These are phyloP conservation scores for Magnaporthiopsis poae DNA, from an alignment of 2,329 filamentous ascomycete species.

Conservation along the genomic window DNA sequence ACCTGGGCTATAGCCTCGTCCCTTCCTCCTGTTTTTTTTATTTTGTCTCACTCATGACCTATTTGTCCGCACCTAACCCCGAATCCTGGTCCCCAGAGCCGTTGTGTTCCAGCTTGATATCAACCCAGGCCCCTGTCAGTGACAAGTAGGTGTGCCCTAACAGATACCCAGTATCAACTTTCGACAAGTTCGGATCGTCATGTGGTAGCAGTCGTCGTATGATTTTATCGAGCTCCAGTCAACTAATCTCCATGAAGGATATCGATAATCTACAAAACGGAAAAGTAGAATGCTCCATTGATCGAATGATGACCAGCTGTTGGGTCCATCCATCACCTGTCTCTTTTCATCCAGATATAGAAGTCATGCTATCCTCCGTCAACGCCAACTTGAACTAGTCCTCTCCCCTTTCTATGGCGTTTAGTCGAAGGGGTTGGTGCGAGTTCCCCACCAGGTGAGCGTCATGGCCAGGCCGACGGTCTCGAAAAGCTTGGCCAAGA, in stretches of 20 bases:
- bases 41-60: too few relatives aligned
- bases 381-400: background rate
- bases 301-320: background rate
- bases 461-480: slow-evolving; percentile 85
- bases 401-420: slow-evolving; percentile 9
- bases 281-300: background rate
- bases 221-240: background rate
- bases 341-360: background rate
- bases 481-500: slow-evolving; percentile 78
- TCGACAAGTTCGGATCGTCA: background rate
- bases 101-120: background rate
- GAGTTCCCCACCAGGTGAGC: slow-evolving; percentile 95
- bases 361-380: background rate
- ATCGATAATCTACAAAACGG: background rate
- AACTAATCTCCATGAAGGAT: background rate
- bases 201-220: background rate
- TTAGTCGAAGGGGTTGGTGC: slow-evolving; percentile 84
- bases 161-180: background rate
- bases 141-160: background rate
- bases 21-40: background rate
- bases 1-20: background rate
- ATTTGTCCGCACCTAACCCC: too few relatives aligned
- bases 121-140: too few relatives aligned
- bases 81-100: too few relatives aligned
- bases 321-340: background rate